Evolutionary conservation across 1,284 basidiomycete species (phyloP), one percentile per base, ranked within the genome.

Genomic region (Ustilago sp.): DNA sequence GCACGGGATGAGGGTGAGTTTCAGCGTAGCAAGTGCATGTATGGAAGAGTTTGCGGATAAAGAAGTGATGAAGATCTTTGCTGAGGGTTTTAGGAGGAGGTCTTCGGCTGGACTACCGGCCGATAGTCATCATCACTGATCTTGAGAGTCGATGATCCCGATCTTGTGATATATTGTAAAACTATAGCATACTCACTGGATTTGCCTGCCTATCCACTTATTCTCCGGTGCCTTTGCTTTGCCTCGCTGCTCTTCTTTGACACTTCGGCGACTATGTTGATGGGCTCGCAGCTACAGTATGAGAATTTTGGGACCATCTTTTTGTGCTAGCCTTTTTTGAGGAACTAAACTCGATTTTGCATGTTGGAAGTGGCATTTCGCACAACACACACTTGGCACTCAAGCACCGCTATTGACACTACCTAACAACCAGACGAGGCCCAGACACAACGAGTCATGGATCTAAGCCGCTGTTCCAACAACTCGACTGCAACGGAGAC

Each of bases 61-160:
- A 8, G 47, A 47, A 23, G 68, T 71, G 39, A 55, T 58, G 51
- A 50, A 59, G 45, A 71, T 66, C 59, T 71, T 66, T 52, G 63
- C 59, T 0, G 63, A 71, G 19, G 59, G 63, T 8, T 71, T 71
- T n/a, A 48, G 52, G 31, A 36, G 67, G 23, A 41, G 60, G 8
- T 59, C 60, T 28, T 57, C 55, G 15, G 31, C 28, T 31, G 23
- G 15, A 31, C 53, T 60, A 32, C 31, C 59, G 59, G 59, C 59
- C 59, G 59, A 52, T n/a, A 60, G 4, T 11, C 50, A 23, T 28
- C 28, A 31, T 50, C 28, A n/a, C 48, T 50, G 43, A 45, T 31
- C 13, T 23, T 11, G 45, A 28, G 31, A 13, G 28, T 12, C 28
- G 2, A 5, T 5, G 28, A 23, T 23, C 19, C 31, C 28, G 48